Evolutionary conservation across 2,329 filamentous ascomycete species (phyloP).

Genomic region (Alternaria ventricosa): DNA sequence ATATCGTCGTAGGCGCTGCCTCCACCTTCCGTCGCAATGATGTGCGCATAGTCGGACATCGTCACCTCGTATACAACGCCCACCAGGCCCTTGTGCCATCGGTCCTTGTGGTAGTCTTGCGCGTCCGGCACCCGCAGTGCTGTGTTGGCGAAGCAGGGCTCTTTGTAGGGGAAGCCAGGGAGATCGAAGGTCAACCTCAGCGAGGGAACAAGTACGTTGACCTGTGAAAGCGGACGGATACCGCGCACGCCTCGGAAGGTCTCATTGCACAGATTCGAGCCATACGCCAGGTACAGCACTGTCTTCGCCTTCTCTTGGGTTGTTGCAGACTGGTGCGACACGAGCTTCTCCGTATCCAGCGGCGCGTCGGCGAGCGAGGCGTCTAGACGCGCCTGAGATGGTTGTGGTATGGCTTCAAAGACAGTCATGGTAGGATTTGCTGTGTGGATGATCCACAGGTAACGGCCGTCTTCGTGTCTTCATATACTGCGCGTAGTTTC

Average conservation of each 20-base stretch:
- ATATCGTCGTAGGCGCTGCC: constrained; percentile 86
- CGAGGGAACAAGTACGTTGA: constrained; percentile 82
- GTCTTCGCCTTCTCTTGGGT: constrained; percentile 43
- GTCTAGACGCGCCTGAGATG: constrained; percentile 39
- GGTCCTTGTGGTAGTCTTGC: constrained; percentile 59
- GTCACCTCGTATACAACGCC: constrained; percentile 98
- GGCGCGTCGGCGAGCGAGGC: constrained; percentile 39
- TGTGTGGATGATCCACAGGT: background rate
- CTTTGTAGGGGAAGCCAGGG: constrained; percentile 81
- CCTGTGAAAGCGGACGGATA: constrained; percentile 79
- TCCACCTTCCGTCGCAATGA: constrained; percentile 90
- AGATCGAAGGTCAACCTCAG: constrained; percentile 84
- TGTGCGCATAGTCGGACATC: constrained; percentile 77
- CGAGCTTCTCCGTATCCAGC: constrained; percentile 26
- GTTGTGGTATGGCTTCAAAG: constrained; percentile 26
- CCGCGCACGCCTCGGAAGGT: constrained; percentile 80
- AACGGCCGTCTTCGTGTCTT: background rate
- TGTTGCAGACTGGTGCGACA: constrained; percentile 13
- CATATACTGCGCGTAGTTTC: background rate
- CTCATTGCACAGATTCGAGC: constrained; percentile 82
- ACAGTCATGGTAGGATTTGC: background rate
- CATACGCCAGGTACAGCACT: constrained; percentile 69
- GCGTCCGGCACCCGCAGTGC: constrained; percentile 58
- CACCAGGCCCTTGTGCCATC: constrained; percentile 82
- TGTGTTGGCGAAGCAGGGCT: constrained; percentile 92